Conservation (phyloP, 768 basidiomycete genomes). For the Boletus rufocinnamomeus region DNA sequence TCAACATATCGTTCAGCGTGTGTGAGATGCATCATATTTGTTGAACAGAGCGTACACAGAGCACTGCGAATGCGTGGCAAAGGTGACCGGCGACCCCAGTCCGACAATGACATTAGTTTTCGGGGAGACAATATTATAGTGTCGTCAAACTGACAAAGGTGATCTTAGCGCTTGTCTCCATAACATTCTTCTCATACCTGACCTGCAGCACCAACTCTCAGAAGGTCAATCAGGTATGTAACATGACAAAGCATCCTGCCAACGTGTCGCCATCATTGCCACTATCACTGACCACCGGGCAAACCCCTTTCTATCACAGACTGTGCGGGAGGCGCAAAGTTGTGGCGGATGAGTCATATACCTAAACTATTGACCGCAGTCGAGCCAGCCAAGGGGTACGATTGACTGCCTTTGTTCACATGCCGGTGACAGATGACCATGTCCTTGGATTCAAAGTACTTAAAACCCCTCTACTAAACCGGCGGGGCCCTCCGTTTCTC, state of each 20-base stretch:
- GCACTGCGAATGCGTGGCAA: not conserved
- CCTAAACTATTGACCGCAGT: not conserved
- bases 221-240: not conserved
- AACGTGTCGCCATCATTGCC: not conserved
- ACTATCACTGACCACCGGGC: not conserved
- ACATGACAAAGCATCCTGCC: not conserved
- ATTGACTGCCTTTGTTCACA: not conserved
- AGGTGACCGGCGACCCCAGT: not conserved
- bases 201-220: not conserved
- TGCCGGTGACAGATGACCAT: not conserved
- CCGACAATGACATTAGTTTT: not conserved
- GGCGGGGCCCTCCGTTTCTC: too few species aligned
- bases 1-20: too few species aligned
- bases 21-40: not conserved
- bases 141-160: not conserved
- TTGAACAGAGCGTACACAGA: not conserved
- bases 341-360: not conserved
- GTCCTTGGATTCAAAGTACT: not conserved
- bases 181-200: too few species aligned
- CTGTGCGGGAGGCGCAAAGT: not conserved
- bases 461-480: not conserved
- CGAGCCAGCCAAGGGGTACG: not conserved
- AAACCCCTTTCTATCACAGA: not conserved
- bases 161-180: not conserved
- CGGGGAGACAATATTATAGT: not conserved